A percentile compares a stretch with the other conserved stretches of the same genome.
These are phyloP conservation scores for Hypomyces rosellus DNA, from an alignment of 2,329 filamentous ascomycete genomes.

Conservation along the genomic window DNA sequence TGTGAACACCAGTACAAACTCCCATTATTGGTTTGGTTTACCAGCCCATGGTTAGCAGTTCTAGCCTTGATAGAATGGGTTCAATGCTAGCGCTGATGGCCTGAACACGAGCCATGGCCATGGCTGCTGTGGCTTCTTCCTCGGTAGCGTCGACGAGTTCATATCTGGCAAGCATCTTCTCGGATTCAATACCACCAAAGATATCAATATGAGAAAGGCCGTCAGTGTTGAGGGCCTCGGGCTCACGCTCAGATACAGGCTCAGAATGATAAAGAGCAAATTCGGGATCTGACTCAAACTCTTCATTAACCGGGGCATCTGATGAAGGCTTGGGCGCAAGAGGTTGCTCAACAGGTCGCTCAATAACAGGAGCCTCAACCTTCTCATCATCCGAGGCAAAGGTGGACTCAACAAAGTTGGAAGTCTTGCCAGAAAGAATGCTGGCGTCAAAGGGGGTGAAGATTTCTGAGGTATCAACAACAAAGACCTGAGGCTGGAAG, in stretches of 20 bases:
- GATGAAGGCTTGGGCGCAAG: constrained; percentile 22
- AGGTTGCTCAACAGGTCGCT: constrained; percentile 37
- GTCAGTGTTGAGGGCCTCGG: constrained; percentile 38
- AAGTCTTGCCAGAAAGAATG: constrained; percentile 65
- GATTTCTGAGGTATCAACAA: constrained; percentile 65
- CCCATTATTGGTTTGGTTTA: constrained; percentile 14
- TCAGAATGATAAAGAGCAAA: constrained; percentile 55
- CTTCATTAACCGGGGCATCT: constrained; percentile 36
- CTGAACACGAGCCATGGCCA: constrained; percentile 45
- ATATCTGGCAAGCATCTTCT: constrained; percentile 58
- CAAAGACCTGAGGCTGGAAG: constrained; percentile 66
- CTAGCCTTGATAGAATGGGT: constrained; percentile 30
- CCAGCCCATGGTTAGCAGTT: constrained; percentile 30
- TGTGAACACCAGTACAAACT: neutral
- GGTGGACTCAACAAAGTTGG: constrained; percentile 44
- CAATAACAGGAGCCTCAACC: constrained; percentile 48
- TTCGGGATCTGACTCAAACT: constrained; percentile 57
- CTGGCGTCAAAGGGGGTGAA: constrained; percentile 54
- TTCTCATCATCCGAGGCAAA: constrained; percentile 45
- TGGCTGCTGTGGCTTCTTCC: constrained; percentile 37
- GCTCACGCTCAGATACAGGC: constrained; percentile 18
- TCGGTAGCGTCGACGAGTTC: constrained; percentile 57
- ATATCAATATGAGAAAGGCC: constrained; percentile 34
- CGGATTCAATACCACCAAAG: constrained; percentile 50
- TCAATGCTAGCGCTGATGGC: constrained; percentile 38